These are phyloP conservation scores for Chaetomiaceae sp. DNA, from an alignment of 2,329 filamentous ascomycete genomes.

Conservation along the genomic window DNA sequence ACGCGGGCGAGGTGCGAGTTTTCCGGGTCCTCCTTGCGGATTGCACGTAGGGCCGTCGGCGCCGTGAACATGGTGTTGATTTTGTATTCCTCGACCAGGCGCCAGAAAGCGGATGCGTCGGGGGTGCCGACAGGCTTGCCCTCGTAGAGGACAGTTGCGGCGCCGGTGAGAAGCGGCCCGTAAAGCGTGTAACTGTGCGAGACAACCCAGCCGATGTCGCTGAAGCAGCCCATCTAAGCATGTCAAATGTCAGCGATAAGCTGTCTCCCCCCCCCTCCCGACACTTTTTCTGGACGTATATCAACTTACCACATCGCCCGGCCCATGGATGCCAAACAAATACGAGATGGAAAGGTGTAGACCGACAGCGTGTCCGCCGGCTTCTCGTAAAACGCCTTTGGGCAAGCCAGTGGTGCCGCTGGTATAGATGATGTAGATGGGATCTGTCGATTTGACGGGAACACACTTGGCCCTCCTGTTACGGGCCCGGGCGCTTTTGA, in stretches of 20 bases:
- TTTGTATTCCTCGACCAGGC: conserved; percentile 77
- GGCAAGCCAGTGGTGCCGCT: conserved; percentile 77
- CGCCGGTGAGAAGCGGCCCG: conserved; percentile 77
- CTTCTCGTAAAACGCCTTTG: conserved; percentile 78
- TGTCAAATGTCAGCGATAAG: not conserved
- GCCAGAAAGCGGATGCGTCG: conserved; percentile 83
- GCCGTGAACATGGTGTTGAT: conserved; percentile 84
- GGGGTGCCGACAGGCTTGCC: conserved; percentile 92
- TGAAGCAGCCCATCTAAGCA: conserved; percentile 35
- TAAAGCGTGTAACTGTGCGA: conserved; percentile 79
- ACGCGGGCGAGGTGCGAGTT: conserved; percentile 60
- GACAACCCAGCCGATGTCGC: conserved; percentile 88
- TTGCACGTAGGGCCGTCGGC: conserved; percentile 80
- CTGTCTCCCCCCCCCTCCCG: no score
- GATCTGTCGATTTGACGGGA: conserved; percentile 71
- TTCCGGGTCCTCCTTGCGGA: conserved; percentile 78
- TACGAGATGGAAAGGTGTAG: conserved; percentile 78
- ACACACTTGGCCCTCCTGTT: conserved; percentile 69
- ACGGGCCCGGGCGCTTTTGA: conserved; percentile 64
- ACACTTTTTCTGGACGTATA: no score
- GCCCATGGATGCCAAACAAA: conserved; percentile 75
- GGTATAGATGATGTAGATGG: conserved; percentile 88
- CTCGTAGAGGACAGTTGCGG: conserved; percentile 83
- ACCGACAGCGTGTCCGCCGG: conserved; percentile 82
- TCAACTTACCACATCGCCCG: conserved; percentile 63